Conservation (phyloP, 306 rosid genomes). For the Biancaea sappan region DNA sequence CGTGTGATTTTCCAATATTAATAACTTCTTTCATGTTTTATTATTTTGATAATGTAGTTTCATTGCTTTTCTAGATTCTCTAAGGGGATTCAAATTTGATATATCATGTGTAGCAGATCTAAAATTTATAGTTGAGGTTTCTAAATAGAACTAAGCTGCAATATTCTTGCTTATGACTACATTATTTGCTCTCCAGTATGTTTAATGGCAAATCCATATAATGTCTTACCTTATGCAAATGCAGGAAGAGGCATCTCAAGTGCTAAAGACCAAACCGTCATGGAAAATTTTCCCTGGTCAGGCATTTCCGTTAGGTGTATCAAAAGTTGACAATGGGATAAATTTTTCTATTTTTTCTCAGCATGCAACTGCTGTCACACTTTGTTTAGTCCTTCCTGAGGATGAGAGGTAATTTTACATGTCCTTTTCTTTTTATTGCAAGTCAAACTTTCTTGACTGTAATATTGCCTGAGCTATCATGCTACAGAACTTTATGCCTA, state of each 20-base stretch:
- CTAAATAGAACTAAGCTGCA: neutral
- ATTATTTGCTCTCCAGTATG: neutral
- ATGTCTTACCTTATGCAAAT: constrained; percentile 38
- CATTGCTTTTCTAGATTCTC: neutral
- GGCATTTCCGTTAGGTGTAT: constrained; percentile 82
- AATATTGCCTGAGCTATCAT: neutral
- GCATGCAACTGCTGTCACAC: constrained; percentile 85
- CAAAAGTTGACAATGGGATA: constrained; percentile 76
- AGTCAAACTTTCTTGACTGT: neutral
- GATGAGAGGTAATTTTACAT: constrained; percentile 50
- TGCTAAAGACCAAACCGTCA: constrained; percentile 43
- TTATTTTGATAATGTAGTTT: neutral
- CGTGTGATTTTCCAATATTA: neutral
- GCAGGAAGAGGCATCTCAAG: constrained; percentile 64
- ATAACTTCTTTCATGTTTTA: neutral
- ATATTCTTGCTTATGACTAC: constrained; percentile 25
- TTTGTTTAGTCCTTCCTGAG: constrained; percentile 62
- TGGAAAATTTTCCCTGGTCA: constrained; percentile 73
- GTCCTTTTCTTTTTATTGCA: constrained; percentile 16
- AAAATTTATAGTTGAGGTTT: neutral
- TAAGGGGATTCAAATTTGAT: neutral
- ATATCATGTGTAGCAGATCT: neutral
- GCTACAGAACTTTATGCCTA: constrained; percentile 11
- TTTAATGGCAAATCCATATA: constrained; percentile 17
- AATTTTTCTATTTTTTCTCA: constrained; percentile 91